Base-by-base conservation (phyloP, 495 filamentous ascomycete species). In the Neurospora hispaniola region DNA sequence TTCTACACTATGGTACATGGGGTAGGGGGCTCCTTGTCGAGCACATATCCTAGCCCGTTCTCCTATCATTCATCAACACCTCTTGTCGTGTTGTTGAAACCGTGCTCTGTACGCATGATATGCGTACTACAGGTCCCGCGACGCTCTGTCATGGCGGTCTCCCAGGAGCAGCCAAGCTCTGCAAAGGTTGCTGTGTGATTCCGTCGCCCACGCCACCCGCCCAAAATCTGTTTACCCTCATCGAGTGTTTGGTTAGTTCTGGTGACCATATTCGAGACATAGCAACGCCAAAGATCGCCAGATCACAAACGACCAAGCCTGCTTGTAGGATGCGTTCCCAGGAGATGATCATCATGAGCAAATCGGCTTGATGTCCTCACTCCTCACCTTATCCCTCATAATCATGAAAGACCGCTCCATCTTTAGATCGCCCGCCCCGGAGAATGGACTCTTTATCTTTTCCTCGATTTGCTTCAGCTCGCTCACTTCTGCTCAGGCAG, bases 1-100 rank as follows among this genome's bases (percentile, higher is more conserved):
- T 71, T 70, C 74, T 78, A 78, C 76, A 78, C 46, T 78, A 78
- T 78, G 74, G 73, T 78, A 78, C 76, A 78, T 31, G 27, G 27
- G 54, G 23, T 35, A 38, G 11, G 54, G 27, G 27, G 54, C 54
- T 62, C 27, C 35, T 31, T 38, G 11, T 66, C 31, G 54, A 66
- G 27, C 27, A 66, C 14, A 66, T 27, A 18, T 9, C 54, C 54
- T 66, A 66, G 54, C 54, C 54, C 54, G 54, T 18, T 66, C 54
- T 66, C 14, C 27, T 66, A 8, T 35, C 27, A 18, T 35, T 6
- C 54, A 38, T 27, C 54, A 66, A 18, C 54, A 66, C 14, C 35
- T 66, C 54, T 35, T 66, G 27, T 66, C 27, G 54, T 35, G 27
- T 66, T 35, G 12, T 35, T 18, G 54, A 62, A 62, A 35, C 27